Base-by-base conservation (phyloP, 345 rosid species). In the Conringia planisiliqua region DNA sequence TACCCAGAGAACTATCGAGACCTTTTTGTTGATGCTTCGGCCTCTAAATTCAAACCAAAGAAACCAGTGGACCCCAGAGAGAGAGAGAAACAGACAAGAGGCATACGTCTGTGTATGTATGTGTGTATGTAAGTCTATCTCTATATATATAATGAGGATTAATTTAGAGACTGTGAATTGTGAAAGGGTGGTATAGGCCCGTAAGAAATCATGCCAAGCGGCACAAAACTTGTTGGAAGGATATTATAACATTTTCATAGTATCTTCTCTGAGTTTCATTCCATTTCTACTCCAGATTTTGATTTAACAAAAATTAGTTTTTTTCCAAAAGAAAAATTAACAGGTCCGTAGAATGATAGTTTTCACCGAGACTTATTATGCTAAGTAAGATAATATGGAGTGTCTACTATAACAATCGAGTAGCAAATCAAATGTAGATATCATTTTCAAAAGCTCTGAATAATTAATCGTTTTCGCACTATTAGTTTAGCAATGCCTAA, bases 261-360 rank as follows among this genome's bases (percentile, higher is more conserved):
- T 48, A 75, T 75, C 55, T 75, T 48, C 47, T 30, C 3, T 10
- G 48, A 36, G 62, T 75, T 51, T 75, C 56, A 69, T 75, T 68
- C 79, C 74, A 67, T 59, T 58, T 74, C 0, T 35, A 27, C 50
- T 46, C n/a, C 33, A 40, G 48, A 71, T 71, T 47, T 30, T 32
- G 0, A n/a, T 70, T 32, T 22, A 3, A 58, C 1, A 8, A 8
- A 18, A 20, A 2, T 8, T 17, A 6, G 0, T 17, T 24, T 30
- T 46, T 39, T 43, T 29, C 13, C 5, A 17, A 58, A 46, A 58
- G 1, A 56, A 56, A 26, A 5, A 35, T 57, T 56, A 17, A 0
- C 16, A 30, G 6, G 17, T 51, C 17, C 14, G 36, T 4, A 58
- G 32, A 58, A 22, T 38, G 10, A 11, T 7, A 2, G 2, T 43